phyloP scores from a whole-genome alignment of 768 basidiomycete genomes.

The Suillus bovinus region DNA sequence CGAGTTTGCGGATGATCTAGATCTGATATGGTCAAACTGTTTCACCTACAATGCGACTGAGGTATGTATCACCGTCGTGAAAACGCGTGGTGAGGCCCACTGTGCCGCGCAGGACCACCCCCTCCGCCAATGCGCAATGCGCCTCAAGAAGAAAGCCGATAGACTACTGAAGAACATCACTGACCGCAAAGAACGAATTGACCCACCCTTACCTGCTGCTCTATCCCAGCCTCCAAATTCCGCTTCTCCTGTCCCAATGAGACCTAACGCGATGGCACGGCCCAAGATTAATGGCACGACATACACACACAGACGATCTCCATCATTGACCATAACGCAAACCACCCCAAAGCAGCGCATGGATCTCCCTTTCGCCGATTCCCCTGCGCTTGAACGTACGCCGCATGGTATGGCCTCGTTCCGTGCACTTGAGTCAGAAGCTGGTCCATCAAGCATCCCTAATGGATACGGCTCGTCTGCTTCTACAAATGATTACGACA shows the following conservation, averaged over 20 bases:
- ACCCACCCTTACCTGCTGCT: slow-evolving; percentile 61
- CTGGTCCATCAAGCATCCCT: slow-evolving; percentile 34
- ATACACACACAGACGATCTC: slow-evolving; percentile 41
- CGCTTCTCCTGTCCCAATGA: slow-evolving; percentile 20
- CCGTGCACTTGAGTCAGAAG: slow-evolving; percentile 51
- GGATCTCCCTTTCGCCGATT: slow-evolving; percentile 61
- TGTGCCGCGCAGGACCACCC: slow-evolving; percentile 70
- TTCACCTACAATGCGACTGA: slow-evolving; percentile 88
- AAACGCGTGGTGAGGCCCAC: background rate
- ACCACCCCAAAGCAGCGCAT: slow-evolving; percentile 22
- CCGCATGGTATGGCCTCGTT: slow-evolving; percentile 75
- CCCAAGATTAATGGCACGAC: slow-evolving; percentile 42
- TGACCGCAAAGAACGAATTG: slow-evolving; percentile 80
- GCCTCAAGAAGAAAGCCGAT: slow-evolving; percentile 83
- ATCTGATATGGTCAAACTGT: slow-evolving; percentile 97
- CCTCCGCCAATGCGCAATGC: slow-evolving; percentile 76
- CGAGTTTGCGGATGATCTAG: slow-evolving; percentile 92
- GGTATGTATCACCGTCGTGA: slow-evolving; percentile 48
- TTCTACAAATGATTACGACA: slow-evolving; percentile 31
- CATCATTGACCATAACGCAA: slow-evolving; percentile 35
- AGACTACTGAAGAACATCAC: slow-evolving; percentile 85
- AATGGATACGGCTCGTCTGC: slow-evolving; percentile 25
- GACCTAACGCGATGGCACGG: slow-evolving; percentile 41
- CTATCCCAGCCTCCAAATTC: slow-evolving; percentile 31
- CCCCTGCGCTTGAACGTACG: slow-evolving; percentile 68